Evolutionary conservation across 2,329 filamentous ascomycete species (phyloP).

Genomic region (Tolypocladium amazonense): DNA sequence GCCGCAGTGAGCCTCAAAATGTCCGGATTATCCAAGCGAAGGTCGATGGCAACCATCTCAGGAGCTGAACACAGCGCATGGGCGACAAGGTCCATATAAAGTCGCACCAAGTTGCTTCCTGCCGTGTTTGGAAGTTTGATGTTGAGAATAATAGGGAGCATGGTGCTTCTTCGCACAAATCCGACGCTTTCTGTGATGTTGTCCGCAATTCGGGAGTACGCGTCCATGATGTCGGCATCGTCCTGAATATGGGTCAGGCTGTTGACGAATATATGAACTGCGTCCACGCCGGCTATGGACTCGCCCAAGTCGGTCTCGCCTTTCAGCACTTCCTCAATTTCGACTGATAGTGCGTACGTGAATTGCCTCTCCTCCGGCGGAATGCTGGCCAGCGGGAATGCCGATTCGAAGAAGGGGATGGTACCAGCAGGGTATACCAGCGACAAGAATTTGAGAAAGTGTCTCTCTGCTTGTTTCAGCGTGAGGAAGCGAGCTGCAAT

Average conservation of each 20-base stretch:
- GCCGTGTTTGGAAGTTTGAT: slow-evolving; percentile 24
- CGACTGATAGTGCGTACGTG: slow-evolving; percentile 57
- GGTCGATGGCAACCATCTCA: slow-evolving; percentile 52
- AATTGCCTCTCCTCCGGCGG: slow-evolving; percentile 50
- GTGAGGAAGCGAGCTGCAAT: slow-evolving; percentile 51
- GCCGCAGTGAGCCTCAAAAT: slow-evolving; percentile 38
- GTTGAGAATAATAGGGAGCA: slow-evolving; percentile 48
- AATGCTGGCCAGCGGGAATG: slow-evolving; percentile 54
- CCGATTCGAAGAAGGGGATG: slow-evolving; percentile 49
- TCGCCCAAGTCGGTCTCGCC: slow-evolving; percentile 50
- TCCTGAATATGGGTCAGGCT: slow-evolving; percentile 22
- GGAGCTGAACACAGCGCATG: slow-evolving; percentile 52
- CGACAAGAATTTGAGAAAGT: slow-evolving; percentile 59
- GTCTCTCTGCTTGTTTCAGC: slow-evolving; percentile 56
- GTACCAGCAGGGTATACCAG: slow-evolving; percentile 44
- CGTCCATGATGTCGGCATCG: slow-evolving; percentile 5
- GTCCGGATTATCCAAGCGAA: slow-evolving; percentile 41
- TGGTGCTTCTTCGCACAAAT: slow-evolving; percentile 50
- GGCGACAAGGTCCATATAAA: slow-evolving; percentile 45
- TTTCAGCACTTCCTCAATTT: slow-evolving; percentile 42
- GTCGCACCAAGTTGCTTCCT: slow-evolving; percentile 9
- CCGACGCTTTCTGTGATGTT: slow-evolving; percentile 49
- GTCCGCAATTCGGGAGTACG: slow-evolving; percentile 24
- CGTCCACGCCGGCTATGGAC: slow-evolving; percentile 55
- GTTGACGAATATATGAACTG: slow-evolving; percentile 48